Evolutionary conservation across 2,329 filamentous ascomycete species (phyloP).

Genomic region (Magnaporthales sp.): DNA sequence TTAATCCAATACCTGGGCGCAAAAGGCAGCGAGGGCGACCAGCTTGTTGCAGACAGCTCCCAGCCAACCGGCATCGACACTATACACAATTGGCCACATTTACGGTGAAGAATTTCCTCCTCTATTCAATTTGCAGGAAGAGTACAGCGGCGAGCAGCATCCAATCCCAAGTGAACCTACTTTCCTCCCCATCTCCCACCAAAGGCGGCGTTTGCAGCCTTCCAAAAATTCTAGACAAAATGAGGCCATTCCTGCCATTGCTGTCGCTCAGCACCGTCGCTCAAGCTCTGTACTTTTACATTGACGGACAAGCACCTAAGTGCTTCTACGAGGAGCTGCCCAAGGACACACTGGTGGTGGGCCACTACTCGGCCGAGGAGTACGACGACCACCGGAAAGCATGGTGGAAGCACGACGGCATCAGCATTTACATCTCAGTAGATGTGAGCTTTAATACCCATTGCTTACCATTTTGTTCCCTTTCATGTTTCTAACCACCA

Average conservation of each 20-base stretch:
- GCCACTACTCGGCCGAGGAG: constrained; percentile 81
- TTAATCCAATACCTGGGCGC: not conserved
- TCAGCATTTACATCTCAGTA: constrained; percentile 84
- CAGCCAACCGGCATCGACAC: not conserved
- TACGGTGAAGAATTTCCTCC: not conserved
- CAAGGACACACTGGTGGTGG: constrained; percentile 93
- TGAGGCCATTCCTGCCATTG: constrained; percentile 55
- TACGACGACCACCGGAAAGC: constrained; percentile 61
- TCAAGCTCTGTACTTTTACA: constrained; percentile 90
- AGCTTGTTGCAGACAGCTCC: not conserved
- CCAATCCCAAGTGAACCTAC: not conserved
- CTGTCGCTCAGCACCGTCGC: constrained; percentile 57
- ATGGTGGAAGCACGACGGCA: constrained; percentile 65
- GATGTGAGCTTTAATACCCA: constrained; percentile 39
- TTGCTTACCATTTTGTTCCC: not conserved
- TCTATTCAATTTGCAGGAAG: not conserved
- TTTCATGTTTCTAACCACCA: not conserved
- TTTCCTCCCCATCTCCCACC: not conserved
- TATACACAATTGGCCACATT: not conserved
- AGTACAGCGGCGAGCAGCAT: not conserved
- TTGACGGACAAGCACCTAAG: constrained; percentile 77
- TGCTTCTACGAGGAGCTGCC: constrained; percentile 98
- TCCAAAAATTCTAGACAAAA: constrained; percentile 22
- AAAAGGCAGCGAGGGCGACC: not conserved
- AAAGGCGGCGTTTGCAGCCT: not conserved